Conservation (phyloP, 768 basidiomycete genomes). For the Tricholoma sp. region DNA sequence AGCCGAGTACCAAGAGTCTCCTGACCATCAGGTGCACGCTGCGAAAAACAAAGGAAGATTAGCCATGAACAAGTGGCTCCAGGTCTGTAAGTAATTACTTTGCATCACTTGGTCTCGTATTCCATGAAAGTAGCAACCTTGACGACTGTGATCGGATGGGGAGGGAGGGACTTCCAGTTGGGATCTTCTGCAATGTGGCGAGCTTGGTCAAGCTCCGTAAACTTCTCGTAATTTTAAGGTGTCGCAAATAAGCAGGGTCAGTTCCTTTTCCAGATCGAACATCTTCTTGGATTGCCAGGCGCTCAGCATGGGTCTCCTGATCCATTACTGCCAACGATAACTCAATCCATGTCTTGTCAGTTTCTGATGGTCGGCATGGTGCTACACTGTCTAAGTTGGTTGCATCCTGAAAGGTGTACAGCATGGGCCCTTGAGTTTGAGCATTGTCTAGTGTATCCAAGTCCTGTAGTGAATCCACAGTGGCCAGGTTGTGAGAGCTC, state of each 20-base stretch:
- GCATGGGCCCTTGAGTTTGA: too few relatives aligned
- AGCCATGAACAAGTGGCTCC: neutral
- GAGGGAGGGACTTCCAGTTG: slow-evolving; percentile 8
- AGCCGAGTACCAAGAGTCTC: too few relatives aligned
- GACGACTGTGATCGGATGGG: slow-evolving; percentile 22
- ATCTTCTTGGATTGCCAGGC: neutral
- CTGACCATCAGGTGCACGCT: too few relatives aligned
- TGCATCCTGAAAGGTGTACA: too few relatives aligned
- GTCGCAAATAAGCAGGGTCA: slow-evolving; percentile 10
- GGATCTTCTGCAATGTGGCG: slow-evolving; percentile 1
- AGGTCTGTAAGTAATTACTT: slow-evolving; percentile 17
- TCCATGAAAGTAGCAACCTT: slow-evolving; percentile 27
- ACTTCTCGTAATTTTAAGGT: slow-evolving; percentile 22
- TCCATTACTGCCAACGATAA: too few relatives aligned
- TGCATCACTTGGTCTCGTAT: slow-evolving; percentile 21
- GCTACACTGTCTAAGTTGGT: too few relatives aligned
- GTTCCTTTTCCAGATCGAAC: too few relatives aligned
- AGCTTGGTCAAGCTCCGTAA: slow-evolving; percentile 16
- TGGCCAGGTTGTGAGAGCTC: too few relatives aligned
- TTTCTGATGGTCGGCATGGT: too few relatives aligned
- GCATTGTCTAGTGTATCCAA: too few relatives aligned
- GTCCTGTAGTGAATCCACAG: too few relatives aligned
- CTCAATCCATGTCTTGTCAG: too few relatives aligned
- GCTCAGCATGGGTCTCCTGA: neutral
- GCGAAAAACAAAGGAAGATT: neutral